phyloP scores from a whole-genome alignment of 2,329 filamentous ascomycete species.

The Epicoccum nigrum region DNA sequence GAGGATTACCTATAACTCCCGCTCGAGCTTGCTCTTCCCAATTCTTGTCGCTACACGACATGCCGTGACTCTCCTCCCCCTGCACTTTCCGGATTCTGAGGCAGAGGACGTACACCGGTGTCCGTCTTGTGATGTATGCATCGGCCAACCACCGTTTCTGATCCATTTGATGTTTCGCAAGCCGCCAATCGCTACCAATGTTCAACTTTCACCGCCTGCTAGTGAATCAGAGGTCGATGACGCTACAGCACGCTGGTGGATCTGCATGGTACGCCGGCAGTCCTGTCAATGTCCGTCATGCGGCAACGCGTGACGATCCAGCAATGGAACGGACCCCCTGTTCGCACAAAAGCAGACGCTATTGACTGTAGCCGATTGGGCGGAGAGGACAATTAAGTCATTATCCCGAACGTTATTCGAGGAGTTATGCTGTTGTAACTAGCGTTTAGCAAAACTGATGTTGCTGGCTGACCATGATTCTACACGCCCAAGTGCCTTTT shows the following conservation, averaged over 20 bases:
- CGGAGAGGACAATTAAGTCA: background rate
- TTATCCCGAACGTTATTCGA: background rate
- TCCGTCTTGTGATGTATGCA: constrained; percentile 6
- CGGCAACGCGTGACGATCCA: constrained; percentile 11
- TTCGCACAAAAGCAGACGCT: constrained; percentile 2
- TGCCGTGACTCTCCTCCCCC: constrained; percentile 1
- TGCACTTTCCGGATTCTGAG: background rate
- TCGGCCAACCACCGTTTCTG: constrained; percentile 6
- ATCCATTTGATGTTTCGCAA: constrained; percentile 8
- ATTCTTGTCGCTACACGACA: background rate
- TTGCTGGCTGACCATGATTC: background rate
- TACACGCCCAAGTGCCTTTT: too few species aligned
- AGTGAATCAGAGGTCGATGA: constrained; percentile 7
- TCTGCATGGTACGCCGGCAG: background rate
- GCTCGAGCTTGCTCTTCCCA: background rate
- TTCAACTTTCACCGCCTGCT: constrained; percentile 13
- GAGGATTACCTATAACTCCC: constrained; percentile 1
- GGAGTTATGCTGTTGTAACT: background rate
- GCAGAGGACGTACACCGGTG: constrained; percentile 6
- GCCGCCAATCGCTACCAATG: constrained; percentile 8
- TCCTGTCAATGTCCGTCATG: constrained; percentile 16
- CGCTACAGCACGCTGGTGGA: constrained; percentile 3
- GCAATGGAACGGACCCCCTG: constrained; percentile 13
- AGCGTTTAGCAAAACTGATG: background rate
- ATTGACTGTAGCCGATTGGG: background rate